Conservation (phyloP, 495 filamentous ascomycete species). For the Physcia stellaris region DNA sequence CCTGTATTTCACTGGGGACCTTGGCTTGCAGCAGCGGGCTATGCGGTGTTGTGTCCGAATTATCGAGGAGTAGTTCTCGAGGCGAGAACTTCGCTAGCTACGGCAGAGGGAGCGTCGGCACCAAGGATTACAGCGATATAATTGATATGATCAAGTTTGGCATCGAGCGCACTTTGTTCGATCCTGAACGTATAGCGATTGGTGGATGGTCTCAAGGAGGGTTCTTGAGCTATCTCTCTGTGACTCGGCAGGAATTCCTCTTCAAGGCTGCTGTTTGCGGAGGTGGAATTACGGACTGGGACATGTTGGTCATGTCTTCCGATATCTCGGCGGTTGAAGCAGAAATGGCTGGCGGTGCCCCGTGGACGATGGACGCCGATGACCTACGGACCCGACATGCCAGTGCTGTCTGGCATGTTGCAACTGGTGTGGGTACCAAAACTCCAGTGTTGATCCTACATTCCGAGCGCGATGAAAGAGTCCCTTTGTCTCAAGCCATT, state of each 20-base stretch:
- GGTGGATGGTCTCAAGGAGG: constrained; percentile 23
- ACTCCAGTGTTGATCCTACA: constrained; percentile 17
- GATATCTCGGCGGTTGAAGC: constrained; percentile 11
- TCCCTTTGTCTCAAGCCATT: constrained; percentile 10
- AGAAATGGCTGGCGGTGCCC: constrained; percentile 12
- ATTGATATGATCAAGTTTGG: constrained; percentile 17
- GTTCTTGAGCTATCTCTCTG: constrained; percentile 16
- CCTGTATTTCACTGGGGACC: constrained; percentile 16
- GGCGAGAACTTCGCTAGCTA: constrained; percentile 18
- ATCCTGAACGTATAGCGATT: constrained; percentile 17
- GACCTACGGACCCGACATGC: constrained; percentile 10
- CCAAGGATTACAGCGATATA: constrained; percentile 19
- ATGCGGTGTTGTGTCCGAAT: constrained; percentile 20
- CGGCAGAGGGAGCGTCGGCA: constrained; percentile 13
- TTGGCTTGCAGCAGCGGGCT: constrained; percentile 19
- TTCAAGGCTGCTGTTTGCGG: constrained; percentile 16
- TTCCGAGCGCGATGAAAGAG: constrained; percentile 13
- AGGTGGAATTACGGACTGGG: constrained; percentile 15
- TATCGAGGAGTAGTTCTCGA: constrained; percentile 21
- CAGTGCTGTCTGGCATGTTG: constrained; percentile 15
- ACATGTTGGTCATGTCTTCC: constrained; percentile 15
- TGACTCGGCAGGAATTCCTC: constrained; percentile 10
- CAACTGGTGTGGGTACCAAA: constrained; percentile 3
- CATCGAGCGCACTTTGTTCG: constrained; percentile 16
- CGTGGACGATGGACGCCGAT: constrained; percentile 13